Evolutionary conservation across 805 yeast genomes (phyloP).

Genomic region (Ogataea pini): DNA sequence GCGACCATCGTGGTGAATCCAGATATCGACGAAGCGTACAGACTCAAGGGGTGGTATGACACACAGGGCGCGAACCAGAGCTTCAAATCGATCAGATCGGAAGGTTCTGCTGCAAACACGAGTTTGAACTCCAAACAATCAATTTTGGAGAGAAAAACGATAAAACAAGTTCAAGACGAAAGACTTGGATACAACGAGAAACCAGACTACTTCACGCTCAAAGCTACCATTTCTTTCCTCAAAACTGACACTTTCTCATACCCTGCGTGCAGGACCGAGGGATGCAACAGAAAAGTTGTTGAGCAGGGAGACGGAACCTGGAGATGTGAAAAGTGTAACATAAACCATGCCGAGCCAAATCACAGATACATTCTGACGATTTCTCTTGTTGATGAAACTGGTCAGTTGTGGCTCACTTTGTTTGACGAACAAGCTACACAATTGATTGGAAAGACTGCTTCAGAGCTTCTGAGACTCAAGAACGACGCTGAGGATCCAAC

Average conservation of each 20-base stretch:
- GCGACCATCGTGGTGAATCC: slow-evolving; percentile 81
- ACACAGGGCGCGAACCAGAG: slow-evolving; percentile 64
- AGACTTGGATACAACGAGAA: slow-evolving; percentile 73
- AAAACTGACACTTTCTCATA: slow-evolving; percentile 79
- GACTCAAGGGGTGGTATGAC: slow-evolving; percentile 94
- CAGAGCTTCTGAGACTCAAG: slow-evolving; percentile 53
- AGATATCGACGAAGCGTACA: slow-evolving; percentile 83
- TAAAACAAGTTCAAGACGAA: slow-evolving; percentile 63
- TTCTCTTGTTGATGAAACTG: slow-evolving; percentile 77
- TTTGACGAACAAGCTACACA: slow-evolving; percentile 83
- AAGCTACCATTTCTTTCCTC: slow-evolving; percentile 71
- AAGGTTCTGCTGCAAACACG: slow-evolving; percentile 39
- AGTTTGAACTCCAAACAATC: slow-evolving; percentile 40
- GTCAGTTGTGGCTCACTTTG: slow-evolving; percentile 81
- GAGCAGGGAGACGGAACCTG: slow-evolving; percentile 74
- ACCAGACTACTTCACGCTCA: slow-evolving; percentile 75
- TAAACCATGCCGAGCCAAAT: slow-evolving; percentile 63
- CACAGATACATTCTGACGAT: slow-evolving; percentile 80
- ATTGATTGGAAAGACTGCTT: slow-evolving; percentile 63
- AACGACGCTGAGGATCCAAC: slow-evolving; percentile 38
- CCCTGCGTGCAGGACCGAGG: slow-evolving; percentile 80
- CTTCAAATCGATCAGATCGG: slow-evolving; percentile 64
- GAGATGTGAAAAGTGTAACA: slow-evolving; percentile 93
- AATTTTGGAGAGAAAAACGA: slow-evolving; percentile 61
- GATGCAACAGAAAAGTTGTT: slow-evolving; percentile 82